Evolutionary conservation across 2,329 filamentous ascomycete genomes (phyloP).

Genomic region (Ambrosiella cleistominuta): DNA sequence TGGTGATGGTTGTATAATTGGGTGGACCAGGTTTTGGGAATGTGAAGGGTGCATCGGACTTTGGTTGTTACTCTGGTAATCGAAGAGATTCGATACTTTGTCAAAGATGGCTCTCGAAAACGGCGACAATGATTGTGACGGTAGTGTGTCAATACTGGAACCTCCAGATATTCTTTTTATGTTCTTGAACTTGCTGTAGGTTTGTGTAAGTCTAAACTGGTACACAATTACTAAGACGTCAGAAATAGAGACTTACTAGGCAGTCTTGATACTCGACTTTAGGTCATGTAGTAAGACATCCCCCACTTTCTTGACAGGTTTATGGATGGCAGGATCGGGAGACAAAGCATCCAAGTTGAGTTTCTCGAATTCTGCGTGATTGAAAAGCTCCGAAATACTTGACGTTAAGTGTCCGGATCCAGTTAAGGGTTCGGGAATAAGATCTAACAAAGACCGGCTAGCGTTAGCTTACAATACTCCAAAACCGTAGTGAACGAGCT

Average conservation of each 20-base stretch:
- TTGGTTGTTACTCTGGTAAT: slow-evolving; percentile 4
- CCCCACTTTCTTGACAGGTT: slow-evolving; percentile 52
- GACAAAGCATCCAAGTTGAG: slow-evolving; percentile 51
- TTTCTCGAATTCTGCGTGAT: slow-evolving; percentile 39
- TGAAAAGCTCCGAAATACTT: slow-evolving; percentile 33
- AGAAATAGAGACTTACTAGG: slow-evolving; percentile 35
- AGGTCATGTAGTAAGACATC: slow-evolving; percentile 60
- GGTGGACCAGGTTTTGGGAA: background rate
- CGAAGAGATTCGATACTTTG: slow-evolving; percentile 17
- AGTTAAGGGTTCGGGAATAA: slow-evolving; percentile 47
- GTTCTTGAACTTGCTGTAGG: slow-evolving; percentile 33
- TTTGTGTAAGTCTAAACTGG: slow-evolving; percentile 16
- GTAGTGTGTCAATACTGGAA: slow-evolving; percentile 5
- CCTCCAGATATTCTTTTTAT: slow-evolving; percentile 15
- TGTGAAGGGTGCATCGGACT: slow-evolving; percentile 1
- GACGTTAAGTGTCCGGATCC: slow-evolving; percentile 36
- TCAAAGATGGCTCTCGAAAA: slow-evolving; percentile 27
- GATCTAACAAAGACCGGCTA: slow-evolving; percentile 26
- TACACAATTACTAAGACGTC: background rate
- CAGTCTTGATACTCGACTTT: slow-evolving; percentile 49
- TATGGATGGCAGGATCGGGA: slow-evolving; percentile 38
- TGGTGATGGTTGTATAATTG: background rate
- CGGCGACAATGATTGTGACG: slow-evolving; percentile 30
- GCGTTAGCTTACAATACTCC: background rate
- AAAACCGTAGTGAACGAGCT: background rate